phyloP scores from a whole-genome alignment of 2,329 filamentous ascomycete genomes.

The Clarireedia monteithiana region DNA sequence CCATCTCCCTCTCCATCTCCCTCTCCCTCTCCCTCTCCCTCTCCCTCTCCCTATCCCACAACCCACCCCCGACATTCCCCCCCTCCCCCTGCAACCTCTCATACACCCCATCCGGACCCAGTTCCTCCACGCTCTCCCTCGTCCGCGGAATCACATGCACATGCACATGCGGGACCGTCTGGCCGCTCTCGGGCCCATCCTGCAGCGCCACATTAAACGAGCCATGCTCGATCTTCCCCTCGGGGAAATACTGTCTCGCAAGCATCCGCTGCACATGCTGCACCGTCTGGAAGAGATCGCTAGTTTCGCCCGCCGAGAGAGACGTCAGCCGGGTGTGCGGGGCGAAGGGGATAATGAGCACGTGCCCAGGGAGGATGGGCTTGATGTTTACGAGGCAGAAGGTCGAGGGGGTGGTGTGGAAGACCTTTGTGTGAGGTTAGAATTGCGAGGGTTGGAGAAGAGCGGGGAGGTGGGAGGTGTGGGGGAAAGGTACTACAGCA shows the following conservation, averaged over 20 bases:
- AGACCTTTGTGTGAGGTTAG: slow-evolving; percentile 53
- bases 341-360: slow-evolving; percentile 74
- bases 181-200: slow-evolving; percentile 81
- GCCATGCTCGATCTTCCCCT: slow-evolving; percentile 50
- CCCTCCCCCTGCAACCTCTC: slow-evolving; percentile 74
- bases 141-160: slow-evolving; percentile 80
- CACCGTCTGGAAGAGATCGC: slow-evolving; percentile 81
- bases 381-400: slow-evolving; percentile 95
- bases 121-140: slow-evolving; percentile 43
- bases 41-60: slow-evolving; percentile 59
- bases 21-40: slow-evolving; percentile 58
- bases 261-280: slow-evolving; percentile 76
- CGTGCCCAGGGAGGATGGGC: slow-evolving; percentile 85
- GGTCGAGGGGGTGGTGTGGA: slow-evolving; percentile 69
- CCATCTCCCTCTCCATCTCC: slow-evolving; percentile 60
- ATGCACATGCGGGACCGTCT: slow-evolving; percentile 91
- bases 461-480: not conserved
- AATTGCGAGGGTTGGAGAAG: not conserved
- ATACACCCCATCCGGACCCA: slow-evolving; percentile 67
- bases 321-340: slow-evolving; percentile 56
- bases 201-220: slow-evolving; percentile 94
- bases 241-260: slow-evolving; percentile 48
- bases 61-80: slow-evolving; percentile 68
- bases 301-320: slow-evolving; percentile 28
- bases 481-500: slow-evolving; percentile 27